phyloP scores from a whole-genome alignment of 164 flowering plant species.

The Annona squamosa region DNA sequence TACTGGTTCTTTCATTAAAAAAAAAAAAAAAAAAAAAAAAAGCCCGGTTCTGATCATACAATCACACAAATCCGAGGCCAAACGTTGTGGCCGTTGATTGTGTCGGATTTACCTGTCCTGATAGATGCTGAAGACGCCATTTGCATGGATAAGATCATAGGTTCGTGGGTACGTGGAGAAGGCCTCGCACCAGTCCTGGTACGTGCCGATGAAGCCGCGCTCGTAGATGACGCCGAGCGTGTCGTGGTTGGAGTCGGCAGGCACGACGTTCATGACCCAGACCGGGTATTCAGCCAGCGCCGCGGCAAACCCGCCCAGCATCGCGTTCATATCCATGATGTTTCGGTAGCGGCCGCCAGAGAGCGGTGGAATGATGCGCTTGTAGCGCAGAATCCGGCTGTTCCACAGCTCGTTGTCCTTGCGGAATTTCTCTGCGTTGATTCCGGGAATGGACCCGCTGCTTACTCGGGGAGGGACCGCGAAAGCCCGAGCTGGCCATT shows the following conservation, averaged over 20 bases:
- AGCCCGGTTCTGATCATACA: neutral
- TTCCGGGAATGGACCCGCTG: constrained; percentile 55
- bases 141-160: constrained; percentile 91
- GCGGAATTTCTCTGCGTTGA: constrained; percentile 48
- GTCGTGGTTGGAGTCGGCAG: constrained; percentile 54
- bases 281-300: constrained; percentile 62
- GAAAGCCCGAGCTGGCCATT: constrained; percentile 85
- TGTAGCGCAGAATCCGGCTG: constrained; percentile 58
- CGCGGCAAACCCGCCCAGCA: constrained; percentile 92
- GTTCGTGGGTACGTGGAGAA: constrained; percentile 97
- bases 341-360: constrained; percentile 61
- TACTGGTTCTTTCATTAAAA: neutral
- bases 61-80: neutral
- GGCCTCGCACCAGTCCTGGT: constrained; percentile 98
- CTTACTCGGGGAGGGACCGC: constrained; percentile 80
- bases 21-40: too few relatives aligned
- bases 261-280: constrained; percentile 99
- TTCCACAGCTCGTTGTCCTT: constrained; percentile 80
- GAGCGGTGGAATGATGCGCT: constrained; percentile 34
- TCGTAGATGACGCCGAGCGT: constrained; percentile 82
- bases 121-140: constrained; percentile 65
- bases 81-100: neutral
- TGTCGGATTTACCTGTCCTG: constrained; percentile 60
- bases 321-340: constrained; percentile 95
- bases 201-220: constrained; percentile 85